A percentile compares a stretch with the other conserved stretches of the same genome.
Evolutionary conservation across 768 basidiomycete species (phyloP).

Genomic region (Daedaleopsis nitida): DNA sequence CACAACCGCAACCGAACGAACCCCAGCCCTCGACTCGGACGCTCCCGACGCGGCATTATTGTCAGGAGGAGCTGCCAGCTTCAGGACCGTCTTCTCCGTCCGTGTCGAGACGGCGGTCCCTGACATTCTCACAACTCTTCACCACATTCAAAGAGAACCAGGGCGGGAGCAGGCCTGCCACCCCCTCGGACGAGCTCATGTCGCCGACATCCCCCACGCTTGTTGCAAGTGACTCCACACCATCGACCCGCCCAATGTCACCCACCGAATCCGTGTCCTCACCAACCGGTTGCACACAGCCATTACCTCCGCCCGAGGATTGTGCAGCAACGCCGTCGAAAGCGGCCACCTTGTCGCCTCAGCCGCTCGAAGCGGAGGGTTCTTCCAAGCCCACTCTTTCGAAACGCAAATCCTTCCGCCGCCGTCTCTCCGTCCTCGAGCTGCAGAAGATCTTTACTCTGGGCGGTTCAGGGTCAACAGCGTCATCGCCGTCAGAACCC

Average conservation of each 20-base stretch:
- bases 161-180: slow-evolving; percentile 7
- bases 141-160: slow-evolving; percentile 19
- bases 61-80: slow-evolving; percentile 10
- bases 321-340: slow-evolving; percentile 12
- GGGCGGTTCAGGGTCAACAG: slow-evolving; percentile 10
- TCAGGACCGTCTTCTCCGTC: slow-evolving; percentile 25
- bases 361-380: background rate
- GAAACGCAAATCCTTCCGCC: slow-evolving; percentile 30
- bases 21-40: slow-evolving; percentile 4
- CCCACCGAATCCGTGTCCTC: slow-evolving; percentile 27
- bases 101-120: slow-evolving; percentile 26
- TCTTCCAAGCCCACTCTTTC: slow-evolving; percentile 25
- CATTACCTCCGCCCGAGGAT: slow-evolving; percentile 25
- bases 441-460: slow-evolving; percentile 35
- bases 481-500: slow-evolving; percentile 9
- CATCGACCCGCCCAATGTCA: slow-evolving; percentile 21
- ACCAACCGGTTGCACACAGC: slow-evolving; percentile 9
- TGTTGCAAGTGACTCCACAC: slow-evolving; percentile 14
- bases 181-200: slow-evolving; percentile 14
- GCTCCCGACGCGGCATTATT: slow-evolving; percentile 3
- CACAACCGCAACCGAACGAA: slow-evolving; percentile 4
- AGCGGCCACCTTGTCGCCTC: background rate
- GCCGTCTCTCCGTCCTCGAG: slow-evolving; percentile 35
- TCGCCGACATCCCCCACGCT: slow-evolving; percentile 15
- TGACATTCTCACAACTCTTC: slow-evolving; percentile 33